Conservation (phyloP, 2,329 filamentous ascomycete species). For the Xenoacremonium recifei region DNA sequence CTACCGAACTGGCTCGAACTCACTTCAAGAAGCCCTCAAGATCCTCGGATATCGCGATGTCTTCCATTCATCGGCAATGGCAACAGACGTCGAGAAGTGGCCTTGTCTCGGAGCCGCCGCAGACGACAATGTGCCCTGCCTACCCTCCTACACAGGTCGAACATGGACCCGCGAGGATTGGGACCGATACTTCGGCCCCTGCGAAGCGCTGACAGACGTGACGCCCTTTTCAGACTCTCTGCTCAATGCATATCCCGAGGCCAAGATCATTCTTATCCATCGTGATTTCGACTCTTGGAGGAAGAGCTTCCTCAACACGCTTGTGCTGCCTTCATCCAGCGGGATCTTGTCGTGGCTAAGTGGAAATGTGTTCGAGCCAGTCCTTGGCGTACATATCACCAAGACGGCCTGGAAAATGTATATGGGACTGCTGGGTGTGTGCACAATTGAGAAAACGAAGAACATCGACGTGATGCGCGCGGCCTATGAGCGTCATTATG, state of each 20-base stretch:
- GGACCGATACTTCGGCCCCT: background rate
- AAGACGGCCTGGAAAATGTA: background rate
- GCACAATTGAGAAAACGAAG: constrained; percentile 9
- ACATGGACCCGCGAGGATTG: background rate
- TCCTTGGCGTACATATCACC: background rate
- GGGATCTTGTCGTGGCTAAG: background rate
- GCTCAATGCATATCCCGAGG: background rate
- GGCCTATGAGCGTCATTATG: constrained; percentile 27
- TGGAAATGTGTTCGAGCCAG: background rate
- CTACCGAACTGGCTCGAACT: constrained; percentile 15
- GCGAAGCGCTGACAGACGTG: background rate
- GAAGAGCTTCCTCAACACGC: background rate
- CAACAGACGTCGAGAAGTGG: background rate
- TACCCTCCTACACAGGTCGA: background rate
- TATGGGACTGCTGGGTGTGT: constrained; percentile 1
- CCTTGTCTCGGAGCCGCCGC: background rate
- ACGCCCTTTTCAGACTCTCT: background rate
- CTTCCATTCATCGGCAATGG: constrained; percentile 15
- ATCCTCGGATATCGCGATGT: constrained; percentile 13
- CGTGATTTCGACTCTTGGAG: background rate
- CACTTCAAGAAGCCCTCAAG: constrained; percentile 13
- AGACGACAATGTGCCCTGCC: background rate
- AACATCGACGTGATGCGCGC: constrained; percentile 8
- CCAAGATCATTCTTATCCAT: background rate
- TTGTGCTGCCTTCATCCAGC: background rate